Base-by-base conservation (phyloP, 2,329 filamentous ascomycete species). In the Dryadomyces quercivorus region DNA sequence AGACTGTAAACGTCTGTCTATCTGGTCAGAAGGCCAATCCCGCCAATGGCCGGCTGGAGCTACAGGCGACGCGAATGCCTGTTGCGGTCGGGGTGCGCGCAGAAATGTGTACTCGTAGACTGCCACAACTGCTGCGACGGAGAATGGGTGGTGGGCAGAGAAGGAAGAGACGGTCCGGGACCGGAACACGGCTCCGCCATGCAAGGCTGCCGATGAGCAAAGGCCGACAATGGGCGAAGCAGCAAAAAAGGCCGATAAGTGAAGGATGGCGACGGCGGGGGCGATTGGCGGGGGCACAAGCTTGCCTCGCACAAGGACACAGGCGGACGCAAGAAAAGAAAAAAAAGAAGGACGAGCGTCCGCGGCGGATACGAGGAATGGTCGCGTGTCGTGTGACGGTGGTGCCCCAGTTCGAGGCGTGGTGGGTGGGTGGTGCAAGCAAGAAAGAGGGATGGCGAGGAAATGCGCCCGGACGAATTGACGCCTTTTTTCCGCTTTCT, bases 121-220 rank as follows among this genome's bases (percentile, higher is more conserved):
- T 44, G 12, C 42, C 15, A 10, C 18, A 18, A 13, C 21, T 13
- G 44, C 20, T 3, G 44, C 18, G 21, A 9, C 44, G 6, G 6
- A 13, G 15, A 26, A 48, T 34, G 46, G 46, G 15, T 48, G 22
- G 6, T 13, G 15, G n/a, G 5, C 2, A 34, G 10, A 12, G 13
- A 34, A 20, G 20, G 15, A 48, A 15, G 16, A 45, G n/a, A 45
- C 44, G 51, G 51, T 42, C 51, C 34, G 44, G 44, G 47, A 44
- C 52, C 46, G 45, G 34, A 38, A 50, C 16, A 31, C 53, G 49
- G 43, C 42, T 26, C 31, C 43, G 53, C 53, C 48, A 55, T 55
- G 38, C 48, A 55, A 51, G 49, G 47, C 48, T 34, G 43, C 12
- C 20, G 42, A 47, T 21, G 26, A 36, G 6, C 18, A 42, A 31